Percentiles rank a stretch among this genome's conserved stretches.
phyloP scores from a whole-genome alignment of 1,284 basidiomycete genomes.

The Takashimella koratensis region DNA sequence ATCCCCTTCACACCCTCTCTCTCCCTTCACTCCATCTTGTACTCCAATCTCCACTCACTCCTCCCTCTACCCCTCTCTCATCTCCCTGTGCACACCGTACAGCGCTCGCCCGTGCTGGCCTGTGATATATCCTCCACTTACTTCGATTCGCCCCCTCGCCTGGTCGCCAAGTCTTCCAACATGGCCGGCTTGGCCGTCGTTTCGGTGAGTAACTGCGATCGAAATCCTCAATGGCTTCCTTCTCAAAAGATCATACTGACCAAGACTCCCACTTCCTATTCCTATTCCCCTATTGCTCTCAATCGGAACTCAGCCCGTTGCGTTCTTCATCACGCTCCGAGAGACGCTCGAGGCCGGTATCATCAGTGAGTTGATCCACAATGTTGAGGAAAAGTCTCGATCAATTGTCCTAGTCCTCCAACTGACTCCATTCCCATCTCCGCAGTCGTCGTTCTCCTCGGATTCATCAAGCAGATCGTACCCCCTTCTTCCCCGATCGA shows the following conservation, averaged over 20 bases:
- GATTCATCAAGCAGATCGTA: slow-evolving; percentile 72
- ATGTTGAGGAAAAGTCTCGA: background rate
- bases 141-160: background rate
- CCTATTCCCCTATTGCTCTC: too few relatives aligned
- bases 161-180: background rate
- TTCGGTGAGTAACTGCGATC: background rate
- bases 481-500: slow-evolving; percentile 11
- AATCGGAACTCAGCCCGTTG: slow-evolving; percentile 29
- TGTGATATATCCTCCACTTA: too few relatives aligned
- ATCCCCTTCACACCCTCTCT: too few relatives aligned
- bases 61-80: too few relatives aligned
- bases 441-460: slow-evolving; percentile 66
- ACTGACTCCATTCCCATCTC: background rate
- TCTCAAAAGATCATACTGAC: too few relatives aligned
- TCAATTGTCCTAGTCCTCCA: background rate
- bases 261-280: too few relatives aligned
- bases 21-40: too few relatives aligned
- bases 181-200: background rate
- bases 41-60: too few relatives aligned
- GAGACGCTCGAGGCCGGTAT: slow-evolving; percentile 85
- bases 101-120: too few relatives aligned
- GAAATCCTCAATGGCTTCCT: too few relatives aligned
- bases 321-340: slow-evolving; percentile 81
- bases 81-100: too few relatives aligned
- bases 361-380: slow-evolving; percentile 56